Evolutionary conservation across 2,329 filamentous ascomycete genomes (phyloP), one percentile per base, ranked within the genome.

Genomic region (Ophiostoma pallidulum): DNA sequence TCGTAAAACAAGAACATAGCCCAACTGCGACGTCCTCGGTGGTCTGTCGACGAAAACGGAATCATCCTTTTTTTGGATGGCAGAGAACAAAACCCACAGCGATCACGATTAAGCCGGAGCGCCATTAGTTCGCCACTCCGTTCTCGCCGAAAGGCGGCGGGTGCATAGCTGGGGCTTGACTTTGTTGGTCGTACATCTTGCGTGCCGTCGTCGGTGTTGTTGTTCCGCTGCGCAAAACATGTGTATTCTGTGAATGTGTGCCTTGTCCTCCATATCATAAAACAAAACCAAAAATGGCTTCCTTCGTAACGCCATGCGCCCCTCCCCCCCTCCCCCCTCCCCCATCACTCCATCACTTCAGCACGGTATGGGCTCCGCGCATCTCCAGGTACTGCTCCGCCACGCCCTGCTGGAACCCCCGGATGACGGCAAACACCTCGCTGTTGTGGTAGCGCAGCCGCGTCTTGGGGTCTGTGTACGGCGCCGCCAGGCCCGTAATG

Each of bases 71-170:
- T 39, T 29, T 38, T 24, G 32, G 16, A 46, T 35, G n/a, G 14
- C 28, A 10, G n/a, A n/a, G n/a, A n/a, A n/a, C n/a, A n/a, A n/a
- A n/a, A n/a, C n/a, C n/a, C n/a, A n/a, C n/a, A 47, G 32, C 60
- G 84, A 87, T 87, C 86, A 83, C 87, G 84, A 94, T 92, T 95
- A 95, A 96, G 90, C 90, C 89, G 90, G 90, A 94, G 89, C 86
- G 79, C 78, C 82, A 54, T 50, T n/a, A 83, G 82, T 80, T 90
- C 16, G 82, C 77, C 86, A 82, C 80, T 76, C 80, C 74, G 73
- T 72, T n/a, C n/a, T n/a, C 69, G 69, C 78, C 72, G 86, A 94
- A 70, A 94, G 85, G 78, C 73, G 65, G 65, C 68, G 72, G 80
- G 80, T 84, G 86, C 82, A 80, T 95, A 85, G 87, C 83, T 79